Conservation (phyloP, 371 early-diverging fungal species). For the Phascolomyces articulosus region DNA sequence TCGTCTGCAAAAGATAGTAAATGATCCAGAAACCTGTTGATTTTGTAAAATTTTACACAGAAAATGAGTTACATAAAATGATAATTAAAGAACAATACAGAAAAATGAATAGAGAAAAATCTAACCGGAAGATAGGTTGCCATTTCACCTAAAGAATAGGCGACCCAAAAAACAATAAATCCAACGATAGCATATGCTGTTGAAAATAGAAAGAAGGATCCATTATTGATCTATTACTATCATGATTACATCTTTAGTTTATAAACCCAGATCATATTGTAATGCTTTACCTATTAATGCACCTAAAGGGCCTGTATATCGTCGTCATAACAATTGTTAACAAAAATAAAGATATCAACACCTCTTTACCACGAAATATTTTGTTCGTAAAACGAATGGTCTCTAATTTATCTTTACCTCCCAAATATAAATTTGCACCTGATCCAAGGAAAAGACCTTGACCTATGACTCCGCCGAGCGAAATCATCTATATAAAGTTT, state of each 20-base stretch:
- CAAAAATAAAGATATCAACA: no score
- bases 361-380: no score
- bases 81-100: no score
- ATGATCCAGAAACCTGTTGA: slow-evolving; percentile 68
- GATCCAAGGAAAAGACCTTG: slow-evolving; percentile 91
- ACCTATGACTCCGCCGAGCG: slow-evolving; percentile 82
- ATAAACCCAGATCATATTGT: no score
- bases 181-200: slow-evolving; percentile 75
- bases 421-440: slow-evolving; percentile 74
- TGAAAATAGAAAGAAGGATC: no score
- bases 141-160: slow-evolving; percentile 88
- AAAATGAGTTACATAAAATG: no score
- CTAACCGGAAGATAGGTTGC: slow-evolving; percentile 54
- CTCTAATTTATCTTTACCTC: slow-evolving; percentile 43
- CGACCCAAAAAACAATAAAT: slow-evolving; percentile 81
- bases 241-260: no score
- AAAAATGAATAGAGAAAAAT: no score
- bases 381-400: neutral
- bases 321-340: neutral
- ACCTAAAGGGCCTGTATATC: slow-evolving; percentile 72
- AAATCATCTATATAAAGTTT: slow-evolving; percentile 46
- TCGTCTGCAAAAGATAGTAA: slow-evolving; percentile 82
- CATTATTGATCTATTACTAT: no score
- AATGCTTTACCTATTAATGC: slow-evolving; percentile 57
- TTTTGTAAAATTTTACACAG: no score